Evolutionary conservation across 225 moss, liverwort and hornwort genomes (phyloP), one percentile per base, ranked within the genome.

Genomic region (Pseudisothecium myosuroides): DNA sequence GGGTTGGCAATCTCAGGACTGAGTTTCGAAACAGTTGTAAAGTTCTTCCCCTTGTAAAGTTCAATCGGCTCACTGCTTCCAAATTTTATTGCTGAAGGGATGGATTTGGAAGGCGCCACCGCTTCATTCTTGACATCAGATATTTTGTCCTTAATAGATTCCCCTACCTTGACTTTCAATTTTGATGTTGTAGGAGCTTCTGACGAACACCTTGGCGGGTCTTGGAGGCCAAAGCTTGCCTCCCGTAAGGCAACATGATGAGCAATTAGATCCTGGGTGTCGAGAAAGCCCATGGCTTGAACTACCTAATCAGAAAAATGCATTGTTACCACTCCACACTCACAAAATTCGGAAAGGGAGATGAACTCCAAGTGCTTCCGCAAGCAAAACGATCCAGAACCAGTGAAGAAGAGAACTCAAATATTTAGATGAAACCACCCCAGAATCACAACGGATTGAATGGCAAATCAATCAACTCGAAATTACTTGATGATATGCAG

Each of bases 1-100:
- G 86, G n/a, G 63, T 87, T 82, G 67, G 47, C 78, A 82, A 87
- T 89, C 64, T 83, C 89, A 54, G 87, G 60, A 81, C 43, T 89
- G 81, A 79, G 34, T 65, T 89, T 82, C 73, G 74, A 85, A 67
- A 87, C 82, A 80, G 85, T 86, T 81, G 85, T 58, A 64, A 89
- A 86, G 47, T 82, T 85, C 41, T 85, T 91, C 79, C 88, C 87
- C 75, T 88, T 95, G 72, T 92, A 96, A 49, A 99, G 92, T 86
- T 93, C 92, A 85, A 99, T 93, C 68, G 97, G 99, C 89, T 97
- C 95, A 88, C 99, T 99, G 86, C 94, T 95, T 91, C 99, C 99
- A 90, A 92, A 96, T 90, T 95, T 93, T 82, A 99, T 96, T 71
- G 95, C 95, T 82, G 96, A 95, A 84, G 90, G 92, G 76, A 95